phyloP scores from a whole-genome alignment of 139 green algal genomes.

The Chlamydomonas incerta region DNA sequence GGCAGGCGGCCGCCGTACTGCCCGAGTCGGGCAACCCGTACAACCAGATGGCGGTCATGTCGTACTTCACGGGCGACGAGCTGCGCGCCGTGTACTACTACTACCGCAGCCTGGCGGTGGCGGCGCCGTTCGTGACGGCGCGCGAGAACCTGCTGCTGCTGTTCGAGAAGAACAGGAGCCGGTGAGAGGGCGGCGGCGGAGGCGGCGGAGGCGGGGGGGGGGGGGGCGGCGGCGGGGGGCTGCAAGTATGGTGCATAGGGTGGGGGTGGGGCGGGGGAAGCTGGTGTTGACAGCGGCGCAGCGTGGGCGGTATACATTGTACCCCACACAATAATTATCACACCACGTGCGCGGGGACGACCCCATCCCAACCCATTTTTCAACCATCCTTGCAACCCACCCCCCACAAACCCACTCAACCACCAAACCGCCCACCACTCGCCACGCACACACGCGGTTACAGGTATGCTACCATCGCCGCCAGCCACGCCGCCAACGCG shows the following conservation, averaged over 20 bases:
- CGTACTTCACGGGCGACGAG: conserved; percentile 66
- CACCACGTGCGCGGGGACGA: too few species aligned
- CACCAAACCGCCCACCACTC: too few species aligned
- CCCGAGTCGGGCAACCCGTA: conserved; percentile 75
- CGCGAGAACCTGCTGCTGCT: conserved; percentile 82
- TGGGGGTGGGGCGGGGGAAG: too few species aligned
- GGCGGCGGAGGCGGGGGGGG: not conserved
- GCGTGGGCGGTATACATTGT: too few species aligned
- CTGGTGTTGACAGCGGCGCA: too few species aligned
- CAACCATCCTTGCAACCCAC: too few species aligned
- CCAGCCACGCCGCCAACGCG: conserved; percentile 16
- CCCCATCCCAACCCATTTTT: too few species aligned
- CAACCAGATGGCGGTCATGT: conserved; percentile 89
- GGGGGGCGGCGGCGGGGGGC: too few species aligned
- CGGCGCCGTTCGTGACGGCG: conserved; percentile 71
- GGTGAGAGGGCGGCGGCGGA: not conserved
- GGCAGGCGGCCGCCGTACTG: conserved; percentile 54
- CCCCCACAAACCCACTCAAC: too few species aligned
- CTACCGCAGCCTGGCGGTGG: conserved; percentile 63
- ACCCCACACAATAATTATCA: too few species aligned
- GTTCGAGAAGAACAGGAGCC: conserved; percentile 72
- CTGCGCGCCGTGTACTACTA: conserved; percentile 71
- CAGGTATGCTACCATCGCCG: conserved; percentile 44
- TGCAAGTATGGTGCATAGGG: too few species aligned
- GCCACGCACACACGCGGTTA: too few species aligned